Evolutionary conservation across 805 yeast genomes (phyloP), one percentile per base, ranked within the genome.

Genomic region (Suhomyces sp.): DNA sequence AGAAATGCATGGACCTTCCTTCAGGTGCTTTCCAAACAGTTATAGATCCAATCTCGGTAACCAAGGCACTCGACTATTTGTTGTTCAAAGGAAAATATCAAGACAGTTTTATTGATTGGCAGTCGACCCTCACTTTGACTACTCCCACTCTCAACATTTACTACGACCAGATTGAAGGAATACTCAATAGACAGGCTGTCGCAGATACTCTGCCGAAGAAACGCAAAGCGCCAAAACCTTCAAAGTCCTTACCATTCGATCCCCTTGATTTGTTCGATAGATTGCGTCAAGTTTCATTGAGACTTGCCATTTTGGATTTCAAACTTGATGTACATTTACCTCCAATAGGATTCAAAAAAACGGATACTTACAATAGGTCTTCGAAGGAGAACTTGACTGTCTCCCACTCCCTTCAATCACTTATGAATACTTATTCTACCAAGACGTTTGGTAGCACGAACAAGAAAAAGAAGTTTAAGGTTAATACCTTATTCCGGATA

Each of bases 111-210:
- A 36, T 51, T 21, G 46, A 54, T 31, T 34, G 44, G 25, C 36
- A 38, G 11, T 42, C 53, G 6, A 43, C 40, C 4, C 38, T 61
- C 19, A 56, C 50, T 15, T 33, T 68, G 16, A 58, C 70, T 1
- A 54, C 53, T 28, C 72, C 73, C 3, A 53, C 54, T 3, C 33
- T 68, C 18, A 60, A 59, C 37, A 38, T 66, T 19, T 68, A 60
- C 39, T 59, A 60, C 23, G 73, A 68, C 39, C 73, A 68, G 40
- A 34, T 63, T 11, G 55, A 55, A 6, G 12, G 54, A 54, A 7
- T 32, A 31, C 10, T 32, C 55, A 4, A 14, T 19, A 19, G 31
- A 16, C 12, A n/a, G 12, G 25, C 22, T 20, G 22, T 20, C 22
- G 22, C 22, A 20, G n/a, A n/a, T n/a, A n/a, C n/a, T n/a, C n/a